A percentile compares a stretch with the other conserved stretches of the same genome.
Conservation (phyloP, 805 yeast species). For the Candida patagonica region DNA sequence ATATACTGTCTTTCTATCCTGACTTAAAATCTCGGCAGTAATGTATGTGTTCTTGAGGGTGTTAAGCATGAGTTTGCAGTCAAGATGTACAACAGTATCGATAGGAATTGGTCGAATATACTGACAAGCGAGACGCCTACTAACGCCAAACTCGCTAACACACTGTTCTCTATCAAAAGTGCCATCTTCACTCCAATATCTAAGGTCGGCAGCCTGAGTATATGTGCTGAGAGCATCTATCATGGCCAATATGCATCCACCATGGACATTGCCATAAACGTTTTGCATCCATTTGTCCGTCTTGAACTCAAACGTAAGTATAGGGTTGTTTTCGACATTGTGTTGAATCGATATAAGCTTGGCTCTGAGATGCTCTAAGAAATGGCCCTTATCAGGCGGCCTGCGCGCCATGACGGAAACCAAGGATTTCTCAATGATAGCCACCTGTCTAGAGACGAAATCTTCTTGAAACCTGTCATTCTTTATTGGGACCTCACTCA, state of each 20-base stretch:
- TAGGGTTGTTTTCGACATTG: conserved; percentile 9
- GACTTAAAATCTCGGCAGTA: conserved; percentile 15
- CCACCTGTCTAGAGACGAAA: too few relatives aligned
- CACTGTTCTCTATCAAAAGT: conserved; percentile 5
- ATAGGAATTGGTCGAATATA: conserved; percentile 25
- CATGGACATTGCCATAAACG: conserved; percentile 23
- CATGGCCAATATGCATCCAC: conserved; percentile 27
- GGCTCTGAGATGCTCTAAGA: neutral
- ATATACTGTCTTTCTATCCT: conserved; percentile 14
- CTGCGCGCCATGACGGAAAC: too few relatives aligned
- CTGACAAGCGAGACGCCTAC: conserved; percentile 22
- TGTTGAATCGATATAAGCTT: neutral
- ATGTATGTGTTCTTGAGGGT: conserved; percentile 21
- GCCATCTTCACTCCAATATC: conserved; percentile 17
- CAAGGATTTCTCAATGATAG: too few relatives aligned
- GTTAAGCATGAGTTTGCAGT: conserved; percentile 19
- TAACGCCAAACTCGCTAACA: conserved; percentile 18
- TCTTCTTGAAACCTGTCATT: too few relatives aligned
- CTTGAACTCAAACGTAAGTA: conserved; percentile 16
- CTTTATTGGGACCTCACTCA: too few relatives aligned
- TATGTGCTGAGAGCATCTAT: conserved; percentile 19
- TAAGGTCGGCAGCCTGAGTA: conserved; percentile 19
- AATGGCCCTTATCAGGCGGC: too few relatives aligned
- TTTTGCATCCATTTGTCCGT: conserved; percentile 20
- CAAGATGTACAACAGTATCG: conserved; percentile 14